Evolutionary conservation across 2,329 filamentous ascomycete species (phyloP), one percentile per base, ranked within the genome.

Genomic region (Fusarium phyllophilum): DNA sequence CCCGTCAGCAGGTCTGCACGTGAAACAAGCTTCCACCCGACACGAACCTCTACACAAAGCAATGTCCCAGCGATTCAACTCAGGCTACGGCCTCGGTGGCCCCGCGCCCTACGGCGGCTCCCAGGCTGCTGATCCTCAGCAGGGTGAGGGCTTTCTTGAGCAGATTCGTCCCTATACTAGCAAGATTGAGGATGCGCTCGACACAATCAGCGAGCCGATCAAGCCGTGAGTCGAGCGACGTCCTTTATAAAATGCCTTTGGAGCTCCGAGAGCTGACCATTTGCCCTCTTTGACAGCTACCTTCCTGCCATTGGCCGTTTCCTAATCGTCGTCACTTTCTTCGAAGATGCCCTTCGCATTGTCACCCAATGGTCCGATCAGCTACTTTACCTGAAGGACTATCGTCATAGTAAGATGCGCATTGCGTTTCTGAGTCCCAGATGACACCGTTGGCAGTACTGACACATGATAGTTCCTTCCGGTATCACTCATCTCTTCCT

Each of bases 311-410:
- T 99, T 86, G 96, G 96, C 76, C 94, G 96, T 77, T 98, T 98
- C 84, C 85, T 99, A 77, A 99, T 99, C 78, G 96, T 99, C 64
- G 96, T 98, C 61, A 99, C 96, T 72, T 99, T 99, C 86, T 88
- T 99, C 78, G 96, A 99, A 85, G 96, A 99, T 86, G 94, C 95
- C 56, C 87, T 99, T 72, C 91, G 96, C 82, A 99, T 99, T 84
- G 87, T 98, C 78, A 99, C 96, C 77, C 96, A 99, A 91, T 99
- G 96, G 95, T 91, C 83, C 81, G 96, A 98, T 82, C 96, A 99
- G 87, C 89, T 99, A 69, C 87, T 93, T 70, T 99, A 98, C 83
- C 91, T 99, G 62, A 92, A 93, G 82, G 94, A 97, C 79, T 98
- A 97, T 88, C 90, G 96, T 81, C 89, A 94, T 83, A 98, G 96